A percentile compares a stretch with the other conserved stretches of the same genome.
Evolutionary conservation across 805 yeast genomes (phyloP).

Genomic region (Saturnispora zaruensis): DNA sequence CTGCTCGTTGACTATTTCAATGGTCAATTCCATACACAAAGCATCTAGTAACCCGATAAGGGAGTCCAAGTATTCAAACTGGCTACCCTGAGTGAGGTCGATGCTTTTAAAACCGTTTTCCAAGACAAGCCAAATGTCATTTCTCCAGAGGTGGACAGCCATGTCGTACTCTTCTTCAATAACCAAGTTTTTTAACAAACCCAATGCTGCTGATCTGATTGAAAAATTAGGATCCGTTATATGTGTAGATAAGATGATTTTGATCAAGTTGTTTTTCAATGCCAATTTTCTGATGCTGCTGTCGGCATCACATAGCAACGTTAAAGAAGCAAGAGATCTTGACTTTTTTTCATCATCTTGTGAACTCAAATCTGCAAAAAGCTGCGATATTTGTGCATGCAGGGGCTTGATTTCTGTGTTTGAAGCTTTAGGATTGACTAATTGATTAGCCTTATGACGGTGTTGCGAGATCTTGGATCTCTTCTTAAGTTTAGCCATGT

Average conservation of each 20-base stretch:
- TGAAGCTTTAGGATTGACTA: neutral
- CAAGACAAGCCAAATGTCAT: constrained; percentile 61
- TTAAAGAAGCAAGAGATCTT: neutral
- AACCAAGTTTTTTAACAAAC: constrained; percentile 69
- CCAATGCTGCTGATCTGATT: constrained; percentile 39
- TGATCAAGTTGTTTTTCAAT: constrained; percentile 64
- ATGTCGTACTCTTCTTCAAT: constrained; percentile 86
- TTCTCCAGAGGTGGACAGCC: constrained; percentile 67
- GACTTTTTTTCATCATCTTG: neutral
- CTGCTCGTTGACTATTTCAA: constrained; percentile 35
- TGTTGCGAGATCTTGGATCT: constrained; percentile 43
- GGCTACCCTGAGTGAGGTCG: neutral
- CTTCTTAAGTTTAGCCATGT: constrained; percentile 71
- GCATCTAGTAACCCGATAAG: constrained; percentile 60
- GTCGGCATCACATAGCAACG: constrained; percentile 29
- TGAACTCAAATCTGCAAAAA: constrained; percentile 34
- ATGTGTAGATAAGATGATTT: constrained; percentile 36
- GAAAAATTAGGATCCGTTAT: constrained; percentile 2
- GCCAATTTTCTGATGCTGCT: constrained; percentile 50
- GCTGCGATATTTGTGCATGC: constrained; percentile 2
- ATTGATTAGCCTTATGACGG: constrained; percentile 15
- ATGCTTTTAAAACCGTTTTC: constrained; percentile 40
- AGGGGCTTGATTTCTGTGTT: neutral
- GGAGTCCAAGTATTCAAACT: constrained; percentile 28
- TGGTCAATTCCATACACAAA: constrained; percentile 50